Evolutionary conservation across 345 rosid species (phyloP).

Genomic region (rapeseed (Brassica napus)): Da-Ae NC_063442.1:28897501-28898000

Average conservation of each 20-base stretch:
- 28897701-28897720: conserved; percentile 28
- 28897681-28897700: conserved; percentile 41
- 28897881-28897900: neutral
- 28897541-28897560: neutral
- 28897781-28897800: conserved; percentile 27
- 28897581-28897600: neutral
- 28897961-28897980: conserved; percentile 22
- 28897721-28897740: conserved; percentile 38
- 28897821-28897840: conserved; percentile 28
- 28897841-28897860: conserved; percentile 32
- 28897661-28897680: conserved; percentile 40
- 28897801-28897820: conserved; percentile 35
- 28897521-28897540: neutral
- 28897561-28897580: neutral
- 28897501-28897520: neutral
- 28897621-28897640: conserved; percentile 23
- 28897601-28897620: conserved; percentile 9
- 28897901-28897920: conserved; percentile 31
- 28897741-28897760: conserved; percentile 42
- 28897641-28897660: conserved; percentile 16
- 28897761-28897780: conserved; percentile 30
- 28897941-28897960: conserved; percentile 37
- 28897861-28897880: neutral
- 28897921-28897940: conserved; percentile 27
- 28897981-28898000: conserved; percentile 30